Evolutionary conservation across 2,329 filamentous ascomycete genomes (phyloP).

Genomic region (Bertia moriformis): DNA sequence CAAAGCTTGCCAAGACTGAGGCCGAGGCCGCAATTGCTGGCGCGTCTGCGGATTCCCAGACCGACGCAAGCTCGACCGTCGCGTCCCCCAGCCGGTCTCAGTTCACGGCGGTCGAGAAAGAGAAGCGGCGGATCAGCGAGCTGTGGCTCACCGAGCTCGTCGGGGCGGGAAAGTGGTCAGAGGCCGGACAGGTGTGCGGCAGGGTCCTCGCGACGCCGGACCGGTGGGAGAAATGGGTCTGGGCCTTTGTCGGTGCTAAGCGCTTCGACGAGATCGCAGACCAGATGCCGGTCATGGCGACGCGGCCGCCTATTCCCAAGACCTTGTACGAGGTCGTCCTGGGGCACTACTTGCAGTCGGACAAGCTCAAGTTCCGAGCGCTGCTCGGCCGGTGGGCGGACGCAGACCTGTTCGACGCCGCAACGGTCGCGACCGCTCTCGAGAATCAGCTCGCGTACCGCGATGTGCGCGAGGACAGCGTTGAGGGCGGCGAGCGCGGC

Average conservation of each 20-base stretch:
- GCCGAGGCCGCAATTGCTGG: no score
- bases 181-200: conserved; percentile 67
- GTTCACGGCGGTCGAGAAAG: conserved; percentile 60
- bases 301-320: conserved; percentile 65
- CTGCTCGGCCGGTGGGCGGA: conserved; percentile 67
- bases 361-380: conserved; percentile 63
- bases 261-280: conserved; percentile 82
- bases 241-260: conserved; percentile 72
- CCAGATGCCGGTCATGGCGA: conserved; percentile 63
- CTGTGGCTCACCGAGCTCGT: conserved; percentile 84
- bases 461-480: conserved; percentile 60
- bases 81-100: conserved; percentile 41
- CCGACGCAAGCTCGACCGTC: conserved; percentile 16
- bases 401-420: conserved; percentile 66
- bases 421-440: conserved; percentile 61
- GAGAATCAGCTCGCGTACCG: conserved; percentile 69
- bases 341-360: conserved; percentile 70
- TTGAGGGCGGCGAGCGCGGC: conserved; percentile 58
- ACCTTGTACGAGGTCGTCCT: conserved; percentile 81
- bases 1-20: conserved; percentile 19
- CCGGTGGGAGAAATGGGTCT: conserved; percentile 92
- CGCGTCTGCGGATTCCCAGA: conserved; percentile 29
- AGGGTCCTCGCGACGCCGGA: conserved; percentile 68
- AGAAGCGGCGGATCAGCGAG: conserved; percentile 83
- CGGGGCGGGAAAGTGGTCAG: conserved; percentile 56